Evolutionary conservation across 2,329 filamentous ascomycete species (phyloP).

Genomic region (Aspergillus sp.): DNA sequence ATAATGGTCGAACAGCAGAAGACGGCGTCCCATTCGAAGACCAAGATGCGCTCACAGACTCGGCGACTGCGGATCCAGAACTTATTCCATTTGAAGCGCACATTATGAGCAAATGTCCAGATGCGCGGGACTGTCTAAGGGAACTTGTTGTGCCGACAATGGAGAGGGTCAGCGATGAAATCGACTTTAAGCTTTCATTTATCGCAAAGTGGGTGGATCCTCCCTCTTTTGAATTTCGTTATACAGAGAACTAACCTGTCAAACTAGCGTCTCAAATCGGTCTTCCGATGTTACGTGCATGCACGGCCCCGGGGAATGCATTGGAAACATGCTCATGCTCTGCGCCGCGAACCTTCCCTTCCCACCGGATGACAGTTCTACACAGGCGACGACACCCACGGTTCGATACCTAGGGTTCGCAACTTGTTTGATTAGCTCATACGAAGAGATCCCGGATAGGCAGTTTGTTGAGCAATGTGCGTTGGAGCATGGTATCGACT

Average conservation of each 20-base stretch:
- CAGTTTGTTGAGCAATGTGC: conserved; percentile 84
- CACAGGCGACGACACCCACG: conserved; percentile 55
- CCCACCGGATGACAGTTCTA: conserved; percentile 25
- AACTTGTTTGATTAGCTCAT: conserved; percentile 81
- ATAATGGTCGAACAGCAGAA: not conserved
- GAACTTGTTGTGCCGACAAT: conserved; percentile 82
- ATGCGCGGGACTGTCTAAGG: conserved; percentile 79
- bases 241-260: conserved; percentile 4
- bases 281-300: conserved; percentile 84
- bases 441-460: conserved; percentile 72
- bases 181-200: conserved; percentile 87
- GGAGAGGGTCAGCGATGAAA: conserved; percentile 76
- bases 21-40: conserved; percentile 4
- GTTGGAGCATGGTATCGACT: conserved; percentile 84
- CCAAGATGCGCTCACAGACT: not conserved
- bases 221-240: not conserved
- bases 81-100: conserved; percentile 83
- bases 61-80: not conserved
- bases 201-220: conserved; percentile 66
- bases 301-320: conserved; percentile 86
- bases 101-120: conserved; percentile 97
- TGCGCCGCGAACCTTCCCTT: conserved; percentile 72
- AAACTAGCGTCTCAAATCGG: conserved; percentile 58
- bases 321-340: conserved; percentile 92
- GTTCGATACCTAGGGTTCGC: conserved; percentile 90